These are phyloP conservation scores for Aspergillus egyptiacus DNA, from an alignment of 495 filamentous ascomycete genomes.

Conservation along the genomic window DNA sequence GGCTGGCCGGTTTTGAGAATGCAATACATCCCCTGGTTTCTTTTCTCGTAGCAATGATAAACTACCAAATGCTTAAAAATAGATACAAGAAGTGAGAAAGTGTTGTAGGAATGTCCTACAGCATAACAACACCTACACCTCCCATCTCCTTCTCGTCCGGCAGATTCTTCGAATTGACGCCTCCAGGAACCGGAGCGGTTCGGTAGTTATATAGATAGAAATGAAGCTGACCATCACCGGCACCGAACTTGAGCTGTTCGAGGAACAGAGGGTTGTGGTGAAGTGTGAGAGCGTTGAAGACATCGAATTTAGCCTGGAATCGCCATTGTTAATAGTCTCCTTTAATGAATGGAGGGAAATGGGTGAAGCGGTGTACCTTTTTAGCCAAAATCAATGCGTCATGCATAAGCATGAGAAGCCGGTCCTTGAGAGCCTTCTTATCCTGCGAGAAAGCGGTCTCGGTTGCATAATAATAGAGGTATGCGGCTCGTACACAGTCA, in stretches of 20 bases:
- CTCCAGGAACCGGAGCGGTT: conserved; percentile 70
- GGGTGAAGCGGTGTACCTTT: no score
- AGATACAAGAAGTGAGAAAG: background rate
- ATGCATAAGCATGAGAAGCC: conserved; percentile 69
- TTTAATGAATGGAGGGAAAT: no score
- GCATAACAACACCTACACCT: conserved; percentile 84
- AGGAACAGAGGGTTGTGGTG: conserved; percentile 93
- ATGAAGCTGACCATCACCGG: conserved; percentile 88
- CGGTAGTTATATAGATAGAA: conserved; percentile 98
- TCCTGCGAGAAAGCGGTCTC: conserved; percentile 66
- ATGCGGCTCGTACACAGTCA: conserved; percentile 73
- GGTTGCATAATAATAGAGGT: conserved; percentile 93
- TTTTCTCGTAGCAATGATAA: background rate
- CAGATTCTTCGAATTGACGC: conserved; percentile 70
- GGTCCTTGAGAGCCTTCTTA: conserved; percentile 55
- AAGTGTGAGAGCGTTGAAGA: conserved; percentile 91
- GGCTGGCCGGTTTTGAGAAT: no score
- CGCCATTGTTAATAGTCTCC: conserved; percentile 10
- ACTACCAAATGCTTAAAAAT: background rate
- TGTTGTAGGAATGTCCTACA: conserved; percentile 37
- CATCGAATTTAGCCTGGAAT: conserved; percentile 70
- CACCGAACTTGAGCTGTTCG: conserved; percentile 84
- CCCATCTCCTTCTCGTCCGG: conserved; percentile 70
- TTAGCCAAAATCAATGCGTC: conserved; percentile 88
- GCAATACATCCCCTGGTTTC: no score